Evolutionary conservation across 1,139 yeast species (phyloP).

Genomic region (Nakaseomyces nivariensis): DNA sequence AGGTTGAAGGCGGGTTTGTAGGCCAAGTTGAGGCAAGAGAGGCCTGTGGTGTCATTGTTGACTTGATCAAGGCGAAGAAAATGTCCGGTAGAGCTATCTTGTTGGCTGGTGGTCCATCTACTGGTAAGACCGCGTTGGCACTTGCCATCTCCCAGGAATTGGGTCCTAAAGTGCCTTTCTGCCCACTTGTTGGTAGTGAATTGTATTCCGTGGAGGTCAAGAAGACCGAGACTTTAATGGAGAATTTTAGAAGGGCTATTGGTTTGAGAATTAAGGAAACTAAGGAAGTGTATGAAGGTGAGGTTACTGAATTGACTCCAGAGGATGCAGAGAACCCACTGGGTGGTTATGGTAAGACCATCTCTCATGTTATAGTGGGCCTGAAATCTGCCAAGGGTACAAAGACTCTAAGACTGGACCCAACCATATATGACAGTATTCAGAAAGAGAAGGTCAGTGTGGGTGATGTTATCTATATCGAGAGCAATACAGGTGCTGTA

Average conservation of each 20-base stretch:
- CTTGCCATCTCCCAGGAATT: slow-evolving; percentile 92
- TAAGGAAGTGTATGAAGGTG: slow-evolving; percentile 97
- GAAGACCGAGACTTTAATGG: slow-evolving; percentile 96
- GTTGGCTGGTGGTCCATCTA: slow-evolving; percentile 96
- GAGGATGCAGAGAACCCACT: slow-evolving; percentile 96
- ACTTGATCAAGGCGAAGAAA: slow-evolving; percentile 81
- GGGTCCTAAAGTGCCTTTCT: slow-evolving; percentile 97
- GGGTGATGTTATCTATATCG: slow-evolving; percentile 95
- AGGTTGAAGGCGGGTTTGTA: slow-evolving; percentile 85
- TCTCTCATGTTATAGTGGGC: slow-evolving; percentile 88
- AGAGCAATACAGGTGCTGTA: slow-evolving; percentile 95
- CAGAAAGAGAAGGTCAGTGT: slow-evolving; percentile 91
- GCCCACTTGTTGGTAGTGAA: slow-evolving; percentile 95
- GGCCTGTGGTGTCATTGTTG: slow-evolving; percentile 94
- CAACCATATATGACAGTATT: slow-evolving; percentile 88
- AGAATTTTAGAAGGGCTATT: slow-evolving; percentile 91
- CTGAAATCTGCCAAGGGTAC: slow-evolving; percentile 94
- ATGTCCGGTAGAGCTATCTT: slow-evolving; percentile 95
- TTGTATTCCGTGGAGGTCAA: slow-evolving; percentile 94
- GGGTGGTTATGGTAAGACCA: slow-evolving; percentile 96
- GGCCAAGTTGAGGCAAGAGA: slow-evolving; percentile 94
- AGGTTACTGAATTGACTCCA: slow-evolving; percentile 90
- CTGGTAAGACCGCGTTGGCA: slow-evolving; percentile 96
- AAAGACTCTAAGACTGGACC: slow-evolving; percentile 84
- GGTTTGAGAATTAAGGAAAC: slow-evolving; percentile 94